Evolutionary conservation across 768 basidiomycete genomes (phyloP).

Genomic region (Boletus coccyginus): DNA sequence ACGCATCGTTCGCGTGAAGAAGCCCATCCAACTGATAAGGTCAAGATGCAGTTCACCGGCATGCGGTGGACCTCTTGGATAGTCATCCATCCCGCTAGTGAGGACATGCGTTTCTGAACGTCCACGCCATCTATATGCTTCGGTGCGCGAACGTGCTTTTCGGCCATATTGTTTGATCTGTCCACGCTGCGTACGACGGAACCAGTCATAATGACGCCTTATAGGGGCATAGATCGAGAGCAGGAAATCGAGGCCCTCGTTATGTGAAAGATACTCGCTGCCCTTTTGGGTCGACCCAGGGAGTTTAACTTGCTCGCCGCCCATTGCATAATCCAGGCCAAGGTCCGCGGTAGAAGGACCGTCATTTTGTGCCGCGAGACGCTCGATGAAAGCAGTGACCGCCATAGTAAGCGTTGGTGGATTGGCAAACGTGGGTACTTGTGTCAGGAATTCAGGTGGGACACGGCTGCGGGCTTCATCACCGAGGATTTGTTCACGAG

Average conservation of each 20-base stretch:
- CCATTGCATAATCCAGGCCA: slow-evolving; percentile 59
- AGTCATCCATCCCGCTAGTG: slow-evolving; percentile 96
- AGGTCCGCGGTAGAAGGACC: slow-evolving; percentile 61
- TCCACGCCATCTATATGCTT: slow-evolving; percentile 95
- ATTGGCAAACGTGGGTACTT: slow-evolving; percentile 93
- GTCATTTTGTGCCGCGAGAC: slow-evolving; percentile 47
- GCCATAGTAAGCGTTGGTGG: slow-evolving; percentile 95
- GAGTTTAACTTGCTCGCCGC: slow-evolving; percentile 53
- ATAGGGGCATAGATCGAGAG: slow-evolving; percentile 79
- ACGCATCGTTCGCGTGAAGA: slow-evolving; percentile 91
- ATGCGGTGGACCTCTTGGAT: slow-evolving; percentile 87
- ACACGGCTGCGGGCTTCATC: slow-evolving; percentile 97
- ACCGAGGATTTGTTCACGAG: slow-evolving; percentile 92
- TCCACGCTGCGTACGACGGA: slow-evolving; percentile 89
- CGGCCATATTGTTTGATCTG: slow-evolving; percentile 90
- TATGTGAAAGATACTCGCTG: slow-evolving; percentile 53
- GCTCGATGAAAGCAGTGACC: slow-evolving; percentile 83
- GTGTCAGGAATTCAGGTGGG: slow-evolving; percentile 85
- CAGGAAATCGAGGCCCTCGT: slow-evolving; percentile 65
- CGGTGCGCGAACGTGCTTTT: slow-evolving; percentile 78
- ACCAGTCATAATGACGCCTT: slow-evolving; percentile 94
- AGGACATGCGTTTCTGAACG: slow-evolving; percentile 82
- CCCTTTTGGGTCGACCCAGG: slow-evolving; percentile 31
- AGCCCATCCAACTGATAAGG: slow-evolving; percentile 94
- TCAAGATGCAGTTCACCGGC: slow-evolving; percentile 92